Percentiles rank a stretch among this genome's conserved stretches.
These are phyloP conservation scores for Bruguiera parviflora DNA, from an alignment of 345 rosid genomes.

Conservation along the genomic window DNA sequence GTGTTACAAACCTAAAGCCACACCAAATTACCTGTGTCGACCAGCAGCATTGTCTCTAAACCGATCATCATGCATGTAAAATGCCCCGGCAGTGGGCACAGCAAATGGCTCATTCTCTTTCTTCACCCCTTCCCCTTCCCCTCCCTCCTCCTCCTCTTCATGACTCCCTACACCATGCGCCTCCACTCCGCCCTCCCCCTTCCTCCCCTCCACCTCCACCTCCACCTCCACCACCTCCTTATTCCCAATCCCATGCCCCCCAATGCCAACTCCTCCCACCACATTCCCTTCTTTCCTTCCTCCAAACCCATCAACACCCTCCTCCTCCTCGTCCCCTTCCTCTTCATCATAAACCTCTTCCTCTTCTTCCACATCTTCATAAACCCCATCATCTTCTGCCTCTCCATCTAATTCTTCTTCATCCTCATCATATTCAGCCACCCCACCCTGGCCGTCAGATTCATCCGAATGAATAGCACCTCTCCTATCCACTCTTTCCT, in stretches of 20 bases:
- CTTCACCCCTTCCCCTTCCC: conserved; percentile 47
- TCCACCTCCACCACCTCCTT: conserved; percentile 20
- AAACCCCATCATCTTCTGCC: conserved; percentile 29
- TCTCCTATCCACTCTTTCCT: conserved; percentile 33
- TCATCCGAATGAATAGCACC: conserved; percentile 53
- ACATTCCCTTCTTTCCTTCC: conserved; percentile 26
- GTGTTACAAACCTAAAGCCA: background rate
- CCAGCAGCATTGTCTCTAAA: conserved; percentile 62
- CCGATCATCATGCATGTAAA: conserved; percentile 97
- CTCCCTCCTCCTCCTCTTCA: conserved; percentile 30
- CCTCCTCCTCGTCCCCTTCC: conserved; percentile 26
- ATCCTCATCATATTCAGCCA: conserved; percentile 51
- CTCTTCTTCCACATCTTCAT: conserved; percentile 33
- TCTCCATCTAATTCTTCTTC: conserved; percentile 44
- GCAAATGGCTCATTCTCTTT: conserved; percentile 80
- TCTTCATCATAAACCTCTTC: conserved; percentile 40
- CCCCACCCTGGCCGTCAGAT: conserved; percentile 66
- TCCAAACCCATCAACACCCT: conserved; percentile 23
- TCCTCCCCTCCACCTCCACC: conserved; percentile 30
- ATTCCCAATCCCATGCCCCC: background rate
- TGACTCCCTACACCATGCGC: conserved; percentile 14
- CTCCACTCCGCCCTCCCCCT: conserved; percentile 28
- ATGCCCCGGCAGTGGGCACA: conserved; percentile 96
- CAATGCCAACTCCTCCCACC: conserved; percentile 22
- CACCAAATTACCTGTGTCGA: conserved; percentile 49